Evolutionary conservation across 192 early-diverging fungal genomes (phyloP).

Genomic region (Backusella sp.): DNA sequence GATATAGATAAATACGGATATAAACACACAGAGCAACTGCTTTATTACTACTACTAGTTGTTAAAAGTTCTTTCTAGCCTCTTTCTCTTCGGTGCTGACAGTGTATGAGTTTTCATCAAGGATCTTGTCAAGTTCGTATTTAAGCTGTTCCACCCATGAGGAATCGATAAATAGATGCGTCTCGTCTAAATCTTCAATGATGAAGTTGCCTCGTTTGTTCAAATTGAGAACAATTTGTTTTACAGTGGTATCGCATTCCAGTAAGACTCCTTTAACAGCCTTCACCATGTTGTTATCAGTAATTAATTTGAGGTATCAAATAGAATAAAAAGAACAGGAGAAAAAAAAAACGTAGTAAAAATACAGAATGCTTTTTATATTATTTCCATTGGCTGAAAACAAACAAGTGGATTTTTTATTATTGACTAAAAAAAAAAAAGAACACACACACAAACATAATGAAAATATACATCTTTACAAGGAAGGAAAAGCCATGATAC

Average conservation of each 20-base stretch:
- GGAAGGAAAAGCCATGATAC: not conserved
- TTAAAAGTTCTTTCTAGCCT: constrained; percentile 22
- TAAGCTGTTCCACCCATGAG: constrained; percentile 54
- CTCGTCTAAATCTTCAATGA: constrained; percentile 84
- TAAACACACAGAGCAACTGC: no score
- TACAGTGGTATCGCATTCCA: constrained; percentile 75
- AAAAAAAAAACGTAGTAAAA: no score
- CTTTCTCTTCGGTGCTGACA: constrained; percentile 18
- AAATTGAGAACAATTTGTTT: constrained; percentile 74
- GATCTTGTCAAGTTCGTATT: constrained; percentile 64
- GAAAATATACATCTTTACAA: not conserved
- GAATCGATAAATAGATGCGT: constrained; percentile 79
- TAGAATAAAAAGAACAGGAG: constrained; percentile 5
- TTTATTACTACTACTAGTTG: not conserved
- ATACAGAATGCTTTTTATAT: no score
- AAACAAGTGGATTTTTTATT: no score
- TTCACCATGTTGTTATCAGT: constrained; percentile 29
- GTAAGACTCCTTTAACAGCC: constrained; percentile 44
- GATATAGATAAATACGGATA: no score
- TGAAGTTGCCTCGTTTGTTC: constrained; percentile 63
- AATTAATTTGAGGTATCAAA: not conserved
- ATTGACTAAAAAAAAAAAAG: no score
- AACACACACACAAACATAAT: no score
- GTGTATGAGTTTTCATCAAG: constrained; percentile 75
- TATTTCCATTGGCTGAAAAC: no score